Evolutionary conservation across 169 alveolate genomes (phyloP), one percentile per base, ranked within the genome.

Genomic region (Plasmodium knowlesi): DNA sequence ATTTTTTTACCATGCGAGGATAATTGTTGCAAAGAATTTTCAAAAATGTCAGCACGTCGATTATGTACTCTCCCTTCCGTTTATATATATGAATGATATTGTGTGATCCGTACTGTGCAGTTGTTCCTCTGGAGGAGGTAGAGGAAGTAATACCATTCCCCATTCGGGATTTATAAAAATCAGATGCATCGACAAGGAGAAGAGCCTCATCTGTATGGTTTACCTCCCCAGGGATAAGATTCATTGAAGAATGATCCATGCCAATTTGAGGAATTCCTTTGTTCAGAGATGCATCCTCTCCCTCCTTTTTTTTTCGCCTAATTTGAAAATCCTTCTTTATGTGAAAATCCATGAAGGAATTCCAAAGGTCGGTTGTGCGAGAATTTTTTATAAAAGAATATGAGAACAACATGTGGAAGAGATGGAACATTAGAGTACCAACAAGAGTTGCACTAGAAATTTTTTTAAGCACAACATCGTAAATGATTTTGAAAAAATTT

Each of bases 331-430:
- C 95, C n/a, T 50, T 70, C 28, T 28, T 82, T 19, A 91, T 91
- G 78, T 91, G 95, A 82, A 34, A 46, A 46, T 91, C 95, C 16
- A 91, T 91, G 22, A 91, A 81, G 2, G 89, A 22, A 50, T 91
- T 91, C 95, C 95, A 91, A 4, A 91, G n/a, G 25, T 91, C 95
- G 0, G 91, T 91, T 5, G 95, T 91, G 22, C 81, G 83, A 14
- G 50, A 67, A 81, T 91, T 91, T 53, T 82, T 91, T 19, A 91
- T 82, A 70, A 91, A 91, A 5, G 95, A 67, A 54, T 72, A 91
- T 1, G 53, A 61, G 54, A 91, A 91, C 12, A 53, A 81, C 5
- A n/a, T 43, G 34, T 91, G 95, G 50, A 91, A 91, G 10, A 91
- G 61, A 82, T 91, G 95, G 5, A 91, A 91, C 19, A 91, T 91